A percentile compares a stretch with the other conserved stretches of the same genome.
phyloP scores from a whole-genome alignment of 768 basidiomycete species.

The Hygrocybe coccinea region DNA sequence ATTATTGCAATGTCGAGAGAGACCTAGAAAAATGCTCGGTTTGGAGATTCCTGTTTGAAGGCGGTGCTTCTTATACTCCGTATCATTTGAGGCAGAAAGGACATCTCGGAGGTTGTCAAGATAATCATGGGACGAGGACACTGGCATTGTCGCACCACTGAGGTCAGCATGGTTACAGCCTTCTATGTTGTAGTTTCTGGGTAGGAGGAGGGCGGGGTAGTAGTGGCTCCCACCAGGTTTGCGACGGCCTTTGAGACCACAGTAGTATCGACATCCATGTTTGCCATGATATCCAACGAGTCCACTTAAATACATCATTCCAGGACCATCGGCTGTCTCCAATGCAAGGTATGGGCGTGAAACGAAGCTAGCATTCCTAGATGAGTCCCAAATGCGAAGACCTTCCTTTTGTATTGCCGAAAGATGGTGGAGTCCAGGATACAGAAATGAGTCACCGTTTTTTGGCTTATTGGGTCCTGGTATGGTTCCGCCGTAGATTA shows the following conservation, averaged over 20 bases:
- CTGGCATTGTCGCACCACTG: too few species aligned
- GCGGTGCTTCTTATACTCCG: too few species aligned
- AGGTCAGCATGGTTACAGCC: too few species aligned
- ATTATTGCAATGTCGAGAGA: slow-evolving; percentile 36
- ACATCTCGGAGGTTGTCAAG: too few species aligned
- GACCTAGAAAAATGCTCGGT: slow-evolving; percentile 33
- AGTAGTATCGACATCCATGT: slow-evolving; percentile 33
- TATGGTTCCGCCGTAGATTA: slow-evolving; percentile 31
- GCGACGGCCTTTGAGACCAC: slow-evolving; percentile 24
- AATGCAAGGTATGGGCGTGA: slow-evolving; percentile 17
- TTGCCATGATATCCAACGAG: slow-evolving; percentile 32
- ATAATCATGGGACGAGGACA: too few species aligned
- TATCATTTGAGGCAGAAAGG: too few species aligned
- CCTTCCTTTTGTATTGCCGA: slow-evolving; percentile 24
- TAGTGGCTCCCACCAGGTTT: slow-evolving; percentile 26
- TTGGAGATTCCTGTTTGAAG: slow-evolving; percentile 33
- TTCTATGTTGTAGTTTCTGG: too few species aligned
- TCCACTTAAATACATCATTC: slow-evolving; percentile 28
- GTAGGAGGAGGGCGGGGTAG: too few species aligned
- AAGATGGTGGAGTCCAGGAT: slow-evolving; percentile 31
- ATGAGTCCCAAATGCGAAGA: slow-evolving; percentile 19
- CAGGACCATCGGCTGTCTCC: slow-evolving; percentile 34
- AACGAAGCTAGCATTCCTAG: slow-evolving; percentile 3
- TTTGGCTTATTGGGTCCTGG: slow-evolving; percentile 36
- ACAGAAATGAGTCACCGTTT: slow-evolving; percentile 31